Evolutionary conservation across 805 yeast genomes (phyloP), one percentile per base, ranked within the genome.

Genomic region (Starmera amethionina): DNA sequence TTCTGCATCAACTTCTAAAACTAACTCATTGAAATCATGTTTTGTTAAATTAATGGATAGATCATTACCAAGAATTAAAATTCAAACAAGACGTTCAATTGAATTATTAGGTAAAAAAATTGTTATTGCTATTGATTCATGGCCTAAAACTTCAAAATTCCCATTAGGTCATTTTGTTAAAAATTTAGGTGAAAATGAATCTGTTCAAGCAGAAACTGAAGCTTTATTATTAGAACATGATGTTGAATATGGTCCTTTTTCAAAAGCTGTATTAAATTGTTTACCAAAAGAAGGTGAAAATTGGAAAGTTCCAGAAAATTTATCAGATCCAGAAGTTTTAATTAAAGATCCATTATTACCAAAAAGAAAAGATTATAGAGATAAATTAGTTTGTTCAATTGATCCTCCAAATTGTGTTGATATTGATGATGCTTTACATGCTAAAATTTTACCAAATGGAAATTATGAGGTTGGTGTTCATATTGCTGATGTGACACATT

Each of bases 381-480:
- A 90, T 52, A 79, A 86, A 54, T 67, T 87, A 37, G 85, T 93
- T 33, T 93, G 99, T 59, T 83, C 95, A 19, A 93, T 93, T 51
- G 99, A 93, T 69, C 99, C 99, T 9, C 97, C 97, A 2, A 82
- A 83, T 28, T 90, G 97, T 77, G 97, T 89, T 48, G 99, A 93
- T 75, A 93, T 93, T 54, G 99, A 93, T 67, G 96, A 93, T 67
- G 98, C 99, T 1, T 68, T 93, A 37, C 99, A 93, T 57, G 97
- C 97, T 0, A 67, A 73, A 46, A 58, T 59, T 40, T 70, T 93
- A 38, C 88, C 95, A 2, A 93, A 93, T 59, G 98, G 98, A 1
- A 86, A 90, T 58, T 88, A 75, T 68, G 96, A 93, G 59, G 95
- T 93, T 42, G 99, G 99, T 55, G 99, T 93, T 28, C 99, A 93